These are phyloP conservation scores for Ascochyta lentis DNA, from an alignment of 2,329 filamentous ascomycete species.

Conservation along the genomic window DNA sequence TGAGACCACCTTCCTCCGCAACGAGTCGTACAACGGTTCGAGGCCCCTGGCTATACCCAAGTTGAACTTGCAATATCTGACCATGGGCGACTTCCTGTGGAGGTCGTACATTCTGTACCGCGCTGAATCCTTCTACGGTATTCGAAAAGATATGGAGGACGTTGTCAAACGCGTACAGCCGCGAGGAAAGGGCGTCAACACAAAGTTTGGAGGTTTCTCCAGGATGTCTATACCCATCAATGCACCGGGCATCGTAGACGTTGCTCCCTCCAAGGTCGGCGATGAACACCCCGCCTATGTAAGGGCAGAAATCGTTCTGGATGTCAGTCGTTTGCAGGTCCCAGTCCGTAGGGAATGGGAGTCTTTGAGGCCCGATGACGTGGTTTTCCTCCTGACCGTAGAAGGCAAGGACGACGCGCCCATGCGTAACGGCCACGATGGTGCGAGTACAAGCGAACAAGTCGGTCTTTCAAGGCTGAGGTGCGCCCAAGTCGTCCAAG, in stretches of 20 bases:
- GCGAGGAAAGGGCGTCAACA: slow-evolving; percentile 68
- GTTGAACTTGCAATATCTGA: slow-evolving; percentile 92
- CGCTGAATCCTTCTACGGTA: slow-evolving; percentile 90
- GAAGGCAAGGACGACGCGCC: slow-evolving; percentile 64
- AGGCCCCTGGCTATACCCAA: slow-evolving; percentile 90
- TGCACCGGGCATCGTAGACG: slow-evolving; percentile 86
- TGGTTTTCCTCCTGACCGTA: slow-evolving; percentile 84
- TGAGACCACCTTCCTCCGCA: slow-evolving; percentile 76
- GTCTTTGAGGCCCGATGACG: slow-evolving; percentile 81
- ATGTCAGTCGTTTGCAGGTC: slow-evolving; percentile 79
- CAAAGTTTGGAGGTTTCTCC: slow-evolving; percentile 80
- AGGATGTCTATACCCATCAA: slow-evolving; percentile 89
- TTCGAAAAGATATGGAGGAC: slow-evolving; percentile 88
- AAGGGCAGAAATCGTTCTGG: slow-evolving; percentile 82
- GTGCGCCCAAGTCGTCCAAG: slow-evolving; percentile 82
- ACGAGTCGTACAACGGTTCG: slow-evolving; percentile 87
- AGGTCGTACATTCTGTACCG: slow-evolving; percentile 88
- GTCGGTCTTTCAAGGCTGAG: slow-evolving; percentile 75
- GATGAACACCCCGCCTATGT: slow-evolving; percentile 83
- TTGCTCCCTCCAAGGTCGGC: slow-evolving; percentile 82
- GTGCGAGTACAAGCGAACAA: slow-evolving; percentile 61
- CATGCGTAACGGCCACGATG: slow-evolving; percentile 61
- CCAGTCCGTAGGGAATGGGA: slow-evolving; percentile 88
- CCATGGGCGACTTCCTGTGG: slow-evolving; percentile 96
- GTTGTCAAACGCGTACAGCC: slow-evolving; percentile 81